Percentiles rank a stretch among this genome's conserved stretches.
Conservation (phyloP, 805 yeast genomes). For the Saccharomycopsis amapae region DNA sequence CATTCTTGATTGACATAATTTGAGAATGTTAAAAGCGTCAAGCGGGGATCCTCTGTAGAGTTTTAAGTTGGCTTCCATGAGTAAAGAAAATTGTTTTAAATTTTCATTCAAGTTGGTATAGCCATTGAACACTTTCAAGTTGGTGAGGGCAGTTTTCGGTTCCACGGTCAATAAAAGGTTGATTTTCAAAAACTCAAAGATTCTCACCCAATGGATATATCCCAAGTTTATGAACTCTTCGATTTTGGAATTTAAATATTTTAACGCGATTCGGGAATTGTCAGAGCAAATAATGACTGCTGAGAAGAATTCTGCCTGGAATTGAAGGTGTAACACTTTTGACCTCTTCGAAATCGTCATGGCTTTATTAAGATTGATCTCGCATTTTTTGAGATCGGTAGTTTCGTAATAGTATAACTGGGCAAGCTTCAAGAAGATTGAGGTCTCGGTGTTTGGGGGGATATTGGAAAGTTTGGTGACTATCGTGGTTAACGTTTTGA, state of each 20-base stretch:
- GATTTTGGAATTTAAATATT: constrained; percentile 15
- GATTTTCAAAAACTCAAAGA: constrained; percentile 15
- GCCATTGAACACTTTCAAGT: constrained; percentile 7
- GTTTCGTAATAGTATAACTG: constrained; percentile 20
- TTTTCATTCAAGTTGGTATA: neutral
- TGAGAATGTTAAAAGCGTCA: constrained; percentile 2
- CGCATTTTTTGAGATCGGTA: constrained; percentile 6
- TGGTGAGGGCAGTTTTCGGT: constrained; percentile 7
- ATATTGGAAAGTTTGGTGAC: constrained; percentile 11
- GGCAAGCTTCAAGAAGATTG: constrained; percentile 13
- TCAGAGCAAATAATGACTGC: constrained; percentile 10
- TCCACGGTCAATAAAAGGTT: constrained; percentile 7
- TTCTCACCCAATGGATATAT: constrained; percentile 12
- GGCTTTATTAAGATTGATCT: constrained; percentile 17
- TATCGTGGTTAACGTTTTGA: constrained; percentile 13
- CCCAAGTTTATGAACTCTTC: constrained; percentile 15
- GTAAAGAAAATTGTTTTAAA: constrained; percentile 3
- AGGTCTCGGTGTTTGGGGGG: constrained; percentile 13
- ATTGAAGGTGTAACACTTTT: constrained; percentile 9
- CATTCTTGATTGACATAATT: neutral
- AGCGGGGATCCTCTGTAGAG: constrained; percentile 9
- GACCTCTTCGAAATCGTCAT: constrained; percentile 15
- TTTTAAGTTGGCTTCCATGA: constrained; percentile 16
- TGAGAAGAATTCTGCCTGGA: constrained; percentile 17
- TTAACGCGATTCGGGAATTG: constrained; percentile 10